Percentiles rank a stretch among this genome's conserved stretches.
These are phyloP conservation scores for Neurospora tetraspora DNA, from an alignment of 495 filamentous ascomycete genomes.

Conservation along the genomic window DNA sequence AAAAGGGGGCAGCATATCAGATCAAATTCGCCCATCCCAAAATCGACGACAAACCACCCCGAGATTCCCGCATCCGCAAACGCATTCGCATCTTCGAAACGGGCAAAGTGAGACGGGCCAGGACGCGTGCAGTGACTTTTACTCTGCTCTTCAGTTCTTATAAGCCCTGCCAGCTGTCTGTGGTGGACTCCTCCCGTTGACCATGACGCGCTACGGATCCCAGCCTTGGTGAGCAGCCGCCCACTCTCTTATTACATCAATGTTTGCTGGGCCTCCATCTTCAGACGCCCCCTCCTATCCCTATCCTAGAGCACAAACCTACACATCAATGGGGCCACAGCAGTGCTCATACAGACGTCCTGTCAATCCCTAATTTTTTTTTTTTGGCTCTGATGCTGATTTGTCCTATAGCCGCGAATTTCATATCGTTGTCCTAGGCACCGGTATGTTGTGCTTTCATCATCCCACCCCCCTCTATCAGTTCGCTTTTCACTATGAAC, in stretches of 20 bases:
- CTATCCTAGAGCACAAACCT: neutral
- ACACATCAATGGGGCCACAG: neutral
- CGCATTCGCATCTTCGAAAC: neutral
- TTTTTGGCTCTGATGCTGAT: constrained; percentile 5
- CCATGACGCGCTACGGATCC: constrained; percentile 20
- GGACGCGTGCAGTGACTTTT: neutral
- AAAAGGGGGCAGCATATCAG: neutral
- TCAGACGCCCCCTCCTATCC: neutral
- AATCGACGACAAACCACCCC: neutral
- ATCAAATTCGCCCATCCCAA: neutral
- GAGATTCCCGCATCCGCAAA: neutral
- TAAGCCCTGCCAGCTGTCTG: neutral
- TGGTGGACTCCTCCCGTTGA: neutral
- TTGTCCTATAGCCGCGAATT: constrained; percentile 19
- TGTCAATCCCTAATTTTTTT: neutral
- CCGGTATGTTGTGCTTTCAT: constrained; percentile 16
- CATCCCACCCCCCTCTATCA: neutral
- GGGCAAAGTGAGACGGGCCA: neutral
- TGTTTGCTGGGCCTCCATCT: neutral
- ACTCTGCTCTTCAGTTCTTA: neutral
- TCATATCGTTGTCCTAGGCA: constrained; percentile 26
- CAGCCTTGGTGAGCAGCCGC: constrained; percentile 21
- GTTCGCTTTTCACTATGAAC: neutral
- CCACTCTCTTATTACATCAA: neutral
- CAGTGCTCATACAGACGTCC: neutral